Base-by-base conservation (phyloP, 1,284 basidiomycete species). In the Heliocybe sulcata region DNA sequence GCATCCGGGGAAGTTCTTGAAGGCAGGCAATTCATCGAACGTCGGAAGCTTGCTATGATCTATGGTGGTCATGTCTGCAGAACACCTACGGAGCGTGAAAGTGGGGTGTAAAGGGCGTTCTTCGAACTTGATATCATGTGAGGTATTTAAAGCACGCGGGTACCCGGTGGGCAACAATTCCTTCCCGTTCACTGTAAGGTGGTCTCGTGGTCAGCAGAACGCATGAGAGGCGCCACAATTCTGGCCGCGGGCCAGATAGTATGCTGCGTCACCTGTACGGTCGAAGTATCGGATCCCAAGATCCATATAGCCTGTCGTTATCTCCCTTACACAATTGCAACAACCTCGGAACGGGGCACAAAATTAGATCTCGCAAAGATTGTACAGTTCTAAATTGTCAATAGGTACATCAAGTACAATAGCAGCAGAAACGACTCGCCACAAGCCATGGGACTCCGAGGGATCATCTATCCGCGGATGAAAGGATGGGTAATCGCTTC, bases 401-500 rank as follows among this genome's bases (percentile, higher is more conserved):
- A 49, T 16, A 29, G 22, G 23, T 49, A 49, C 47, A 49, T 42
- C 19, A 20, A 22, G 14, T 49, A 26, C 8, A 23, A 49, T 22
- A 49, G 23, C 12, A 26, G 25, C 6, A 11, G 16, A 22, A 49
- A 49, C 14, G 8, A 49, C 47, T 49, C 23, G 47, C 47, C 47
- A 8, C 12, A 26, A 29, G 22, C 23, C 27, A 25, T 26, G 27
- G 22, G 25, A 11, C 10, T 49, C 47, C 47, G 14, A 3, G 22
- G 14, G 14, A 23, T 49, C 12, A 49, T 10, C 23, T 49, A 86
- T 55, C 87, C 87, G 56, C 88, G 73, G 57, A 95, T 83, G 72
- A 97, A 98, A 0, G 92, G 84, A 70, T 98, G 95, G 9, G 79
- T 70, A 49, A 98, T 76, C 11, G 93, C 94, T 65, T 98, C 94